These are phyloP conservation scores for Saksenaea vasiformis DNA, from an alignment of 371 early-diverging fungal species.

Conservation along the genomic window DNA sequence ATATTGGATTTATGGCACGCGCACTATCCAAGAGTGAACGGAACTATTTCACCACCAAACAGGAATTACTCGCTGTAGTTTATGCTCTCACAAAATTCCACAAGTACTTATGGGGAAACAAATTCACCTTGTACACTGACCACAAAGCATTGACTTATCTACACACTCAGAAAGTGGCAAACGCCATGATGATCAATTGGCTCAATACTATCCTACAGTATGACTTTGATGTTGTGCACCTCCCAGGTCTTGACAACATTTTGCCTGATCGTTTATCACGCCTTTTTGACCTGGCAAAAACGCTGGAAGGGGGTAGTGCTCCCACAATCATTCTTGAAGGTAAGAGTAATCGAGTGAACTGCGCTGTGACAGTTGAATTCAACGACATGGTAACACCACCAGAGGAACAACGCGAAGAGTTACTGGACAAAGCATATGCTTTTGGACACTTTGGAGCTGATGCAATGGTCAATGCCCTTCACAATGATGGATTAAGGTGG, in stretches of 20 bases:
- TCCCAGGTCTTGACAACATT: slow-evolving; percentile 21
- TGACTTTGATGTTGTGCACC: slow-evolving; percentile 23
- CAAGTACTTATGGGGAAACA: slow-evolving; percentile 20
- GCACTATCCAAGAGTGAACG: neutral
- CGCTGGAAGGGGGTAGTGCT: slow-evolving; percentile 19
- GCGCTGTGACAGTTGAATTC: too few relatives aligned
- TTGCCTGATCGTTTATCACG: slow-evolving; percentile 22
- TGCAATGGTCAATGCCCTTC: slow-evolving; percentile 11
- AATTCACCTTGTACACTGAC: slow-evolving; percentile 8
- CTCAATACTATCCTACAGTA: slow-evolving; percentile 22
- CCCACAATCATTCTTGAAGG: too few relatives aligned
- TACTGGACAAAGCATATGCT: slow-evolving; percentile 12
- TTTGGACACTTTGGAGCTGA: slow-evolving; percentile 23
- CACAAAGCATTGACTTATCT: slow-evolving; percentile 15
- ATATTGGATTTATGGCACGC: neutral
- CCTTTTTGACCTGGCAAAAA: slow-evolving; percentile 12
- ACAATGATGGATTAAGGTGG: slow-evolving; percentile 18
- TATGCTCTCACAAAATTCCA: slow-evolving; percentile 18
- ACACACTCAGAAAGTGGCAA: slow-evolving; percentile 18
- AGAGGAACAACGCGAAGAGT: slow-evolving; percentile 8
- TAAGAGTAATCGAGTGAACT: too few relatives aligned
- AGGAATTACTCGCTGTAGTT: neutral
- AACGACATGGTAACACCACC: slow-evolving; percentile 5
- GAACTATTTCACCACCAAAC: neutral
- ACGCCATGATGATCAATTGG: slow-evolving; percentile 26